Evolutionary conservation across 129 eudicot genomes (phyloP), one percentile per base, ranked within the genome.

Genomic region (Helianthus tuberosus): DNA sequence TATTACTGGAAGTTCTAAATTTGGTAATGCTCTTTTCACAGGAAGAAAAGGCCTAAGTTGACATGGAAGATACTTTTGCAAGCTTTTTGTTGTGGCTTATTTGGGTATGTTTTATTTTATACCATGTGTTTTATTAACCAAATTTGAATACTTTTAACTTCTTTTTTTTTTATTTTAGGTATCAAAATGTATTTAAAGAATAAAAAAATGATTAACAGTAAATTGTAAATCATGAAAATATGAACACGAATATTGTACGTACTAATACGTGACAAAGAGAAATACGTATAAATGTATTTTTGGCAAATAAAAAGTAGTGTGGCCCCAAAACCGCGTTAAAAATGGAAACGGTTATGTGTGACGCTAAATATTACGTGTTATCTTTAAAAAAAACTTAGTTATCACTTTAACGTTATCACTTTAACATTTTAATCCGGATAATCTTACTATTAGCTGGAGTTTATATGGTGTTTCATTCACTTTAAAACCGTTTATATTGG

Each of bases 41-140:
- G 90, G 85, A 83, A 73, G 50, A 86, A 69, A 69, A 77, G 90
- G 66, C 87, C 90, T 8, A 80, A 60, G 52, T 23, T 86, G 67
- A 83, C 87, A 17, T 68, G 81, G 87, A 76, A 57, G 76, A 20
- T 77, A 49, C 76, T 70, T 29, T 79, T 83, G 53, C 84, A 86
- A 72, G 87, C 66, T 5, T 86, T 77, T 77, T 64, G 83, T 51
- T 76, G 87, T 83, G 90, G 90, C 36, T 64, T 86, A 64, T 80
- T 86, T 64, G 90, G 90, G 90, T 86, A 83, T 50, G 87, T 72
- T 38, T 41, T 14, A 61, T 13, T 32, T 29, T 61, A 13, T 11
- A 61, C 13, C 14, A 32, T 15, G 58, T 64, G 10, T 23, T 63
- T 32, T 14, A n/a, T 6, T 29, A 11, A 54, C 8, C 41, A 49